A percentile compares a stretch with the other conserved stretches of the same genome.
phyloP scores from a whole-genome alignment of 192 early-diverging fungal species.

The Thoreauomyces humboldtii region DNA sequence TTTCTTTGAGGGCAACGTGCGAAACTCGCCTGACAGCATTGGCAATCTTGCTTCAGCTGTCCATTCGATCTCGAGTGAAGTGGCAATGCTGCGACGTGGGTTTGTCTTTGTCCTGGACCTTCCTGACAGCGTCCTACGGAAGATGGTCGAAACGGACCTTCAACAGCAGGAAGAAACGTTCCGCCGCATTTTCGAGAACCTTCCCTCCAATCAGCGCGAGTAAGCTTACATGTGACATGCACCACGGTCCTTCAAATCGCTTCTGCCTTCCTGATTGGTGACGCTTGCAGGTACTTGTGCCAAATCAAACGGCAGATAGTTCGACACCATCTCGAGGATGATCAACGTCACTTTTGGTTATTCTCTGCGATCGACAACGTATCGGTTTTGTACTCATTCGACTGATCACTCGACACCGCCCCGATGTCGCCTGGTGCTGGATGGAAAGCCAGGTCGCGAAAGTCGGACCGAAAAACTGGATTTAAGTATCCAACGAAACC shows the following conservation, averaged over 20 bases:
- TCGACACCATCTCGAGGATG: conserved; percentile 4
- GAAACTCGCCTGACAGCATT: not conserved
- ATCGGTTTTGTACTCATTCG: conserved; percentile 6
- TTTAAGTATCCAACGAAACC: not conserved
- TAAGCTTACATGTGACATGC: not conserved
- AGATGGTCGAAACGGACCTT: conserved; percentile 25
- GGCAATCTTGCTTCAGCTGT: conserved; percentile 17
- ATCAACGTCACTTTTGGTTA: conserved; percentile 17
- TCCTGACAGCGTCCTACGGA: conserved; percentile 20
- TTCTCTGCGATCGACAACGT: conserved; percentile 11
- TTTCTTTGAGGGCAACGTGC: no score
- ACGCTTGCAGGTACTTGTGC: conserved; percentile 21
- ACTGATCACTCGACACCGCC: no score
- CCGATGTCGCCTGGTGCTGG: no score
- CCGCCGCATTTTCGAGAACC: conserved; percentile 25
- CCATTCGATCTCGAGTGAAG: conserved; percentile 15
- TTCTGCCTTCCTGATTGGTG: not conserved
- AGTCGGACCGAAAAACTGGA: no score
- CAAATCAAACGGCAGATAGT: conserved; percentile 26
- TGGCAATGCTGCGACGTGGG: conserved; percentile 18
- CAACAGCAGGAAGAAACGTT: conserved; percentile 39
- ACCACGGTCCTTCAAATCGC: not conserved
- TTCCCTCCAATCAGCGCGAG: conserved; percentile 33
- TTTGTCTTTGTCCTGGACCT: conserved; percentile 39
- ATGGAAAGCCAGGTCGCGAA: no score